Evolutionary conservation across 2,329 filamentous ascomycete genomes (phyloP).

Genomic region (Parafenestella ontariensis): DNA sequence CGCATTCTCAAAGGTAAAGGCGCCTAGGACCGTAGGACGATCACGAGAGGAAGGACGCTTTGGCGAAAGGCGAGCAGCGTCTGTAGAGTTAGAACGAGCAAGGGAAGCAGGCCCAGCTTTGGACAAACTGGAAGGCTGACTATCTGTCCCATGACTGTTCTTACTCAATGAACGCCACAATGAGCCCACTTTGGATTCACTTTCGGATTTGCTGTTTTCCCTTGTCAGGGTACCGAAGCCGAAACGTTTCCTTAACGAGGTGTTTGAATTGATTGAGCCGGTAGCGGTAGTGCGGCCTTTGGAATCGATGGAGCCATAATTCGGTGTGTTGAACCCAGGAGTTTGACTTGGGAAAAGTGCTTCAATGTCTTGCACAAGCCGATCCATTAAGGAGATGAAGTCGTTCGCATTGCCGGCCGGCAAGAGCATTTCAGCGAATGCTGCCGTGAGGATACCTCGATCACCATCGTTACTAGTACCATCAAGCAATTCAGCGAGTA

Average conservation of each 20-base stretch:
- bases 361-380: slow-evolving; percentile 87
- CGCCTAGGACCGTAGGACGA: slow-evolving; percentile 56
- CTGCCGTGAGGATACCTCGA: slow-evolving; percentile 82
- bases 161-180: slow-evolving; percentile 92
- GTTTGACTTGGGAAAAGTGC: slow-evolving; percentile 77
- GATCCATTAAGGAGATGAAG: slow-evolving; percentile 87
- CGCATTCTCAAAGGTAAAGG: slow-evolving; percentile 57
- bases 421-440: slow-evolving; percentile 87
- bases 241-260: slow-evolving; percentile 83
- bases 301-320: slow-evolving; percentile 67
- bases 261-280: slow-evolving; percentile 84
- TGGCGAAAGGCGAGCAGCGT: slow-evolving; percentile 64
- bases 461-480: slow-evolving; percentile 92
- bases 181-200: slow-evolving; percentile 73
- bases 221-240: slow-evolving; percentile 78
- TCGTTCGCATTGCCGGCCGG: slow-evolving; percentile 77
- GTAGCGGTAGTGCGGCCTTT: slow-evolving; percentile 66
- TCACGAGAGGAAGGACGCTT: slow-evolving; percentile 64
- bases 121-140: slow-evolving; percentile 68
- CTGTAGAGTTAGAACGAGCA: slow-evolving; percentile 78
- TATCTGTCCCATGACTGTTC: slow-evolving; percentile 56
- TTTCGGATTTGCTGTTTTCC: slow-evolving; percentile 78
- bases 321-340: slow-evolving; percentile 54
- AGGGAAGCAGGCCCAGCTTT: slow-evolving; percentile 63
- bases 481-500: slow-evolving; percentile 86